phyloP scores from a whole-genome alignment of 2,329 filamentous ascomycete genomes.

The Monilinia fructicola region DNA sequence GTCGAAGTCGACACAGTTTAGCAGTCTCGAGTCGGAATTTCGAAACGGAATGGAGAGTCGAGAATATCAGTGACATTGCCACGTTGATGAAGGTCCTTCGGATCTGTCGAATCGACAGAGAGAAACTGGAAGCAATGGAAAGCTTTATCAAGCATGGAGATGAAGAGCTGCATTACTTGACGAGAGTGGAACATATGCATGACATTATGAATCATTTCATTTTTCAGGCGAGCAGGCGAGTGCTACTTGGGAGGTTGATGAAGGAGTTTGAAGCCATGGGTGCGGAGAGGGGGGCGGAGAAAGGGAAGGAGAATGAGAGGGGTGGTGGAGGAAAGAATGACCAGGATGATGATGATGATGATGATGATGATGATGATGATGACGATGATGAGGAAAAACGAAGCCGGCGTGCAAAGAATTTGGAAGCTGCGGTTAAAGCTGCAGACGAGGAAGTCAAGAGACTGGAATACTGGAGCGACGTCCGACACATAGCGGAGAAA shows the following conservation, averaged over 20 bases:
- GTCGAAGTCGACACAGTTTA: slow-evolving; percentile 32
- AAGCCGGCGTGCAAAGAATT: slow-evolving; percentile 57
- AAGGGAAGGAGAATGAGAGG: slow-evolving; percentile 35
- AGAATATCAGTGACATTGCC: slow-evolving; percentile 58
- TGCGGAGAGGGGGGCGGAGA: slow-evolving; percentile 45
- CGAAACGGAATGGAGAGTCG: slow-evolving; percentile 49
- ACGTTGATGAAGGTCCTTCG: slow-evolving; percentile 67
- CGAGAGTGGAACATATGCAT: slow-evolving; percentile 64
- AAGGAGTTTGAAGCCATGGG: slow-evolving; percentile 58
- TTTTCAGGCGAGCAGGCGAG: slow-evolving; percentile 82
- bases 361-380: too few relatives aligned
- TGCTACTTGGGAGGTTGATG: slow-evolving; percentile 70
- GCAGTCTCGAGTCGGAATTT: slow-evolving; percentile 35
- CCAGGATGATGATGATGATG: background rate
- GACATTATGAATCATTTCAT: slow-evolving; percentile 84
- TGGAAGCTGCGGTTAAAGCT: slow-evolving; percentile 72
- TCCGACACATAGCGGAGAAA: slow-evolving; percentile 63
- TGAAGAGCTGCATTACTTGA: slow-evolving; percentile 75
- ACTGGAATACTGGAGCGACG: slow-evolving; percentile 86
- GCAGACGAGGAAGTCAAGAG: slow-evolving; percentile 78
- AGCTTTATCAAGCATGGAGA: slow-evolving; percentile 77
- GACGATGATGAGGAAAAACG: slow-evolving; percentile 39
- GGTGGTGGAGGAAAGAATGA: too few relatives aligned
- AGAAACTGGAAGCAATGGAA: slow-evolving; percentile 82
- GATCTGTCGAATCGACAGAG: slow-evolving; percentile 75